These are phyloP conservation scores for Xylaria arbuscula DNA, from an alignment of 2,329 filamentous ascomycete species.

Conservation along the genomic window DNA sequence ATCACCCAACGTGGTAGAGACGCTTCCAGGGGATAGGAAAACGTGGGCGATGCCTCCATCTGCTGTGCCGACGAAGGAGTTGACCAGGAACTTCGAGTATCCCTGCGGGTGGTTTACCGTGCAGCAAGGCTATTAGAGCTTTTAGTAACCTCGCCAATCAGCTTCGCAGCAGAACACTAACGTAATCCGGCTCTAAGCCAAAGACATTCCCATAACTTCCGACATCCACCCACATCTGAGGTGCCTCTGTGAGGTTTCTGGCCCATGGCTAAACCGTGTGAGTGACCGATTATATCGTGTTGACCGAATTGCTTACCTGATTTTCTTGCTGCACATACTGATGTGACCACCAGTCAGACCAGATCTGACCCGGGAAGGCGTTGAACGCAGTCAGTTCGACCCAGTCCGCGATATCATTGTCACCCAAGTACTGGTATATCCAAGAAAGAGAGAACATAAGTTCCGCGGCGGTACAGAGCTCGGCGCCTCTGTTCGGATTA, in stretches of 20 bases:
- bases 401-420: slow-evolving; percentile 57
- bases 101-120: slow-evolving; percentile 68
- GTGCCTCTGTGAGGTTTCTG: slow-evolving; percentile 52
- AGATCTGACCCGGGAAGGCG: slow-evolving; percentile 61
- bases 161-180: slow-evolving; percentile 28
- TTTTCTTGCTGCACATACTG: slow-evolving; percentile 67
- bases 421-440: slow-evolving; percentile 45
- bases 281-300: slow-evolving; percentile 9
- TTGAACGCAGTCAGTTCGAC: slow-evolving; percentile 64
- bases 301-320: slow-evolving; percentile 50
- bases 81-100: slow-evolving; percentile 65
- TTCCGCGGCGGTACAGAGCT: slow-evolving; percentile 50
- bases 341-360: slow-evolving; percentile 64
- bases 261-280: slow-evolving; percentile 54
- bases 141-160: slow-evolving; percentile 13
- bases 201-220: slow-evolving; percentile 59
- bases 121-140: slow-evolving; percentile 58
- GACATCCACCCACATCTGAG: slow-evolving; percentile 58
- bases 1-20: slow-evolving; percentile 54
- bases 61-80: slow-evolving; percentile 58
- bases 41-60: slow-evolving; percentile 63
- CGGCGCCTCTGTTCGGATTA: slow-evolving; percentile 51
- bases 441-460: slow-evolving; percentile 49
- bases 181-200: slow-evolving; percentile 63
- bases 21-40: slow-evolving; percentile 59